Evolutionary conservation across 495 filamentous ascomycete genomes (phyloP), one percentile per base, ranked within the genome.

Genomic region (Neurospora sp.): DNA sequence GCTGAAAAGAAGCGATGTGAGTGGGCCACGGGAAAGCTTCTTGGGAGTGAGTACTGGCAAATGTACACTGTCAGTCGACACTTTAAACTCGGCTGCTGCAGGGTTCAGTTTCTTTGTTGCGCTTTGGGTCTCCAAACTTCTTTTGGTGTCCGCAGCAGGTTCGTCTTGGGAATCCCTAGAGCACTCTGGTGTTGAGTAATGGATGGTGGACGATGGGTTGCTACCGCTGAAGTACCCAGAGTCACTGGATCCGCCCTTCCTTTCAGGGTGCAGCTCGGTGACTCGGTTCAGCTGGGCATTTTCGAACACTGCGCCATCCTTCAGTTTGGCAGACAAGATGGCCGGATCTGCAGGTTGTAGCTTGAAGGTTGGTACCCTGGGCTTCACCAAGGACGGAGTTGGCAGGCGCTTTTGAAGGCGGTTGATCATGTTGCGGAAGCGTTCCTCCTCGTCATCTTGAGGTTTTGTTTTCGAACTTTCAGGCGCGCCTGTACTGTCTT

Each of bases 11-110:
- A 66, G 53, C 22, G 53, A 66, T 1, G 75, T 75, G 14, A 81
- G 71, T 0, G 78, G 75, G 12, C 73, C 61, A 8, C 79, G 76
- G 16, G 70, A 73, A 8, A 78, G 12, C 70, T 72, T 76, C 71
- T 75, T 79, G 6, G 76, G 78, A 2, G 75, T 71, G 2, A 74
- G 38, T 5, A 66, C 40, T 9, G 71, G 66, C 12, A 74, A n/a
- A 18, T 35, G 16, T 0, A 72, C 66, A 18, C n/a, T 69, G 3
- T 39, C 40, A 6, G n/a, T 40, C 4, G 44, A 68, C 10, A 75
- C 75, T 70, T 71, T 78, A 70, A 81, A 81, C 70, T 81, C 77
- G n/a, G 75, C 75, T 3, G 79, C 77, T 14, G 77, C 71, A 41
- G 79, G 79, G 41, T 81, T 80, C 44, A 81, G 68, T 41, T 66